Base-by-base conservation (phyloP, 169 alveolate species). In the Plasmodium ovale region DNA sequence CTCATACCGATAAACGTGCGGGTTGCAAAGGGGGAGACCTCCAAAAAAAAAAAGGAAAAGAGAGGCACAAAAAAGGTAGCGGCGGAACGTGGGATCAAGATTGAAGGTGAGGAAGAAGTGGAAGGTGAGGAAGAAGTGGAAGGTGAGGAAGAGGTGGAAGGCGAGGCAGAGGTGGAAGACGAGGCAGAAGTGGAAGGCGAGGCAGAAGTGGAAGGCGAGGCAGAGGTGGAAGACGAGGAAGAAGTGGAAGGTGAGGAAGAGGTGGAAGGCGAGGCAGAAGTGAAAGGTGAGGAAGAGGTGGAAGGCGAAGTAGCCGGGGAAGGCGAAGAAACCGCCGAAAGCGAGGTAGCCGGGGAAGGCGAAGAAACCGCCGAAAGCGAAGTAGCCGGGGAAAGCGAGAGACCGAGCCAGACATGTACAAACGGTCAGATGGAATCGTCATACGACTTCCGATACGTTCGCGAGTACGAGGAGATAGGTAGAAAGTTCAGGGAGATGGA, bases 401-500 rank as follows among this genome's bases (percentile, higher is more conserved):
- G n/a, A n/a, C n/a, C n/a, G n/a, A n/a, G n/a, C n/a, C n/a, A n/a
- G n/a, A n/a, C n/a, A n/a, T n/a, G 21, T 37, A 33, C 29, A 71
- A 65, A 25, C 14, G 35, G 2, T 71, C n/a, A 9, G 35, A 33
- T 27, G 58, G 31, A 35, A 19, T 2, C n/a, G 37, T 21, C 14
- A 12, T 23, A 82, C 37, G 31, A 64, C 53, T 42, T 58, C 7
- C 29, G 49, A 56, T 69, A 79, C 44, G 31, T 42, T 33, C 51
- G 65, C 49, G 87, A 82, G 51, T 87, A 87, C 47, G 92, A 91
- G 67, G 84, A 77, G 53, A 21, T 68, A 27, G 89, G 73, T 10
- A 44, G 68, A 10, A 70, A 90, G 54, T 88, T 89, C 42, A 51
- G 58, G 10, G 92, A 79, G 14, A 14, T 21, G 7, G 33, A 47